These are phyloP conservation scores for Sanguinoderma infundibulare DNA, from an alignment of 1,284 basidiomycete genomes.

Conservation along the genomic window DNA sequence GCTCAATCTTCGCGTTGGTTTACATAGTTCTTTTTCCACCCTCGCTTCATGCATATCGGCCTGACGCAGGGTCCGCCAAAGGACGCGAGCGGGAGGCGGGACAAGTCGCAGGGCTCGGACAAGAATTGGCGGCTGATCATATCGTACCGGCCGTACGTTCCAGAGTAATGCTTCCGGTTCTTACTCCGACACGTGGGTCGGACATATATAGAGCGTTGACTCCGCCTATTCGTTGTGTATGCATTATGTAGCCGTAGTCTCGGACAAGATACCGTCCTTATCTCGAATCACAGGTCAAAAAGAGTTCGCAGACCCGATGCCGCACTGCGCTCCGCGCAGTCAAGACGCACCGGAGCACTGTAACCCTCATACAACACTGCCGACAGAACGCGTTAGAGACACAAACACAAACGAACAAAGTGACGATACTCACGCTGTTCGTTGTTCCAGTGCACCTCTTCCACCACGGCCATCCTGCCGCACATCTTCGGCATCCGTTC, in stretches of 20 bases:
- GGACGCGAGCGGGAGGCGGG: neutral
- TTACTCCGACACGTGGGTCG: neutral
- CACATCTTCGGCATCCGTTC: neutral
- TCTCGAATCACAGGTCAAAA: neutral
- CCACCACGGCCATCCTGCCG: neutral
- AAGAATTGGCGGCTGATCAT: conserved; percentile 8
- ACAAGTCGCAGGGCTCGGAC: conserved; percentile 4
- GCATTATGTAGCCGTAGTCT: no score
- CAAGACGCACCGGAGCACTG: neutral
- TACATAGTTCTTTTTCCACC: conserved; percentile 12
- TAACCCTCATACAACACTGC: neutral
- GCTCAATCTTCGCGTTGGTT: neutral
- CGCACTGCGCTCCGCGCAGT: neutral
- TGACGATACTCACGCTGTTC: neutral
- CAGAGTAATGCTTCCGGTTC: neutral
- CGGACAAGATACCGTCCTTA: neutral
- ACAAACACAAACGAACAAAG: neutral
- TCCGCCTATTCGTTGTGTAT: neutral
- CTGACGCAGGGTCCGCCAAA: conserved; percentile 6
- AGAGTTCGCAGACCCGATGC: neutral
- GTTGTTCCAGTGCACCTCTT: neutral
- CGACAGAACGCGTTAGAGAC: neutral
- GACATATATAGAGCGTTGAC: neutral
- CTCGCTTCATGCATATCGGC: conserved; percentile 2
- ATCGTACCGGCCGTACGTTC: conserved; percentile 3